phyloP scores from a whole-genome alignment of 192 early-diverging fungal genomes.

The Cetraspora pellucida region DNA sequence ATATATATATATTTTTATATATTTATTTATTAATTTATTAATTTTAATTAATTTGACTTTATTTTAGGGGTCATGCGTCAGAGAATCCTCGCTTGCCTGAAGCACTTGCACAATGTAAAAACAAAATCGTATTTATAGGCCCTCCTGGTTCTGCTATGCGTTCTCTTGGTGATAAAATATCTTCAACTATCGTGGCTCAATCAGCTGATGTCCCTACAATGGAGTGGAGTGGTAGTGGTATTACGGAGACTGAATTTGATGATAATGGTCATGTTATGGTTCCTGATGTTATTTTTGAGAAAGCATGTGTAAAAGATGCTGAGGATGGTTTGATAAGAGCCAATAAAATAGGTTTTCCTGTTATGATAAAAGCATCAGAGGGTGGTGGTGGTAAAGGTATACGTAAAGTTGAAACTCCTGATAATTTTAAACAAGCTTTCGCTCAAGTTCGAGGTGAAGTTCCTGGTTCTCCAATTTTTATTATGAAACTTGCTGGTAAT shows the following conservation, averaged over 20 bases:
- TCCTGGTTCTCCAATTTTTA: constrained; percentile 96
- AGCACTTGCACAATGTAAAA: constrained; percentile 76
- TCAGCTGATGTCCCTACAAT: constrained; percentile 95
- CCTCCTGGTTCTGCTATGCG: constrained; percentile 97
- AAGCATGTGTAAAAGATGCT: constrained; percentile 83
- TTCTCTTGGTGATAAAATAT: constrained; percentile 98
- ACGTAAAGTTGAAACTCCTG: constrained; percentile 82
- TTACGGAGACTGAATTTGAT: constrained; percentile 72
- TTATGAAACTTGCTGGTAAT: constrained; percentile 96
- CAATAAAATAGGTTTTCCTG: constrained; percentile 89
- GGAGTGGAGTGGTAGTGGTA: constrained; percentile 90
- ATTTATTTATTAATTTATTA: neutral
- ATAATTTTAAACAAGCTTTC: constrained; percentile 76
- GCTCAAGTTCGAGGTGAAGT: constrained; percentile 92
- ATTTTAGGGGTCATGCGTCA: constrained; percentile 89
- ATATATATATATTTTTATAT: too few species aligned
- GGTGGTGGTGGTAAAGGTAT: constrained; percentile 99
- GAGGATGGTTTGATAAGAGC: constrained; percentile 86
- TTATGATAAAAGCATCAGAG: constrained; percentile 99
- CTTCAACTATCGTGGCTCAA: constrained; percentile 98
- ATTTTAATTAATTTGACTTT: neutral
- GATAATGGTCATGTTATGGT: constrained; percentile 77
- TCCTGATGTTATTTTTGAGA: constrained; percentile 75
- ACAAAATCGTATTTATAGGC: constrained; percentile 93
- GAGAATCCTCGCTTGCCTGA: constrained; percentile 97